Evolutionary conservation across 176 grass and related monocot genomes (phyloP).

Genomic region (Poa annua): DNA sequence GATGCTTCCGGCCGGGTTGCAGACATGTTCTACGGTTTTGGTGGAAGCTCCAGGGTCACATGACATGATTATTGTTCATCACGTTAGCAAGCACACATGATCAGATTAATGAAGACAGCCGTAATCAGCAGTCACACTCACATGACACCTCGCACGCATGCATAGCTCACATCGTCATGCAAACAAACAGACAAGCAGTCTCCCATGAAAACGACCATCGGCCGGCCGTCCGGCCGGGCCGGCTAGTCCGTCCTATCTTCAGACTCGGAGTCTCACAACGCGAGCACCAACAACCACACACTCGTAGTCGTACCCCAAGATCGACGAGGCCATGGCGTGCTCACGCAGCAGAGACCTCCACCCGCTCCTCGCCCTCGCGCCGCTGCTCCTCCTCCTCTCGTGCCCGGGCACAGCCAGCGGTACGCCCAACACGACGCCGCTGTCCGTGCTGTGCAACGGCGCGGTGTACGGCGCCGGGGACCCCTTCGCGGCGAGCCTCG

Average conservation of each 20-base stretch:
- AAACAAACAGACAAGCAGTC: no score
- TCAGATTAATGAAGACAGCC: no score
- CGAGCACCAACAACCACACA: constrained; percentile 8
- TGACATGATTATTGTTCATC: no score
- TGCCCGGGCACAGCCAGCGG: not conserved
- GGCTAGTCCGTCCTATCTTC: not conserved
- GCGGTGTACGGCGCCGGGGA: constrained; percentile 50
- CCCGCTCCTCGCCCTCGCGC: not conserved
- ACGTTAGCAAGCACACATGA: no score
- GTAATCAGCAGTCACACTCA: no score
- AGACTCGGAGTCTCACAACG: not conserved
- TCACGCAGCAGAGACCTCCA: not conserved
- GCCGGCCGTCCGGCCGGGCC: constrained; percentile 5
- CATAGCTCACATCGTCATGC: no score
- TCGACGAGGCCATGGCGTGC: constrained; percentile 17
- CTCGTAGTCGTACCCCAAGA: not conserved
- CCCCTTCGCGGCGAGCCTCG: constrained; percentile 57
- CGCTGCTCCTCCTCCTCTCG: constrained; percentile 1
- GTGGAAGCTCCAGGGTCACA: no score
- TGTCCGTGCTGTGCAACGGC: constrained; percentile 57
- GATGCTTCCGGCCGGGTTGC: no score
- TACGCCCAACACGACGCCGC: constrained; percentile 46
- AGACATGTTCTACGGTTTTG: no score
- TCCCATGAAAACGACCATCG: not conserved
- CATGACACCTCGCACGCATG: no score